phyloP scores from a whole-genome alignment of 1,284 basidiomycete genomes.

The Tilletia caries region DNA sequence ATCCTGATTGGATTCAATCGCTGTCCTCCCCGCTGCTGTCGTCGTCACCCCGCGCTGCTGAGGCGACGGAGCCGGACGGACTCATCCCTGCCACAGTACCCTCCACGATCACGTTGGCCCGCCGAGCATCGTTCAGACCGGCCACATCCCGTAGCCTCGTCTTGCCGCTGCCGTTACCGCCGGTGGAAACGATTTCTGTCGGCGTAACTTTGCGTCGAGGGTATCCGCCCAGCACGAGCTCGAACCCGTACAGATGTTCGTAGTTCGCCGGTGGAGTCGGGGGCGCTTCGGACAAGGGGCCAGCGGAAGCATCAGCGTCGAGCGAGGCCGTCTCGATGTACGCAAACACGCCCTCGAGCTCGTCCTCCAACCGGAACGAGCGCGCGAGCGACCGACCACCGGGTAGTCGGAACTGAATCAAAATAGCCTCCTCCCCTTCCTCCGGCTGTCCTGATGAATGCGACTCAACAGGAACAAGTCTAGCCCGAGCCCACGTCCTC shows the following conservation, averaged over 20 bases:
- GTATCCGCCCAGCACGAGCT: conserved; percentile 41
- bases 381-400: conserved; percentile 35
- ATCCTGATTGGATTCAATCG: no score
- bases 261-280: conserved; percentile 25
- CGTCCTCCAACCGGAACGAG: conserved; percentile 25
- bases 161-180: background rate
- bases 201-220: conserved; percentile 29
- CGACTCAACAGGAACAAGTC: conserved; percentile 38
- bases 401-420: conserved; percentile 41
- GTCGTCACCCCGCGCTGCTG: background rate
- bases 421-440: conserved; percentile 13
- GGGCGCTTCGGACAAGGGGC: no score
- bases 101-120: conserved; percentile 44
- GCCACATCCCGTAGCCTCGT: conserved; percentile 28
- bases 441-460: conserved; percentile 19
- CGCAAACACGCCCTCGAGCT: conserved; percentile 35
- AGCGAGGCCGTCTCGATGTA: conserved; percentile 31
- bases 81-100: conserved; percentile 22
- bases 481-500: conserved; percentile 35
- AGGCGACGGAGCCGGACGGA: background rate
- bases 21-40: conserved; percentile 9
- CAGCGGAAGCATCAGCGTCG: no score
- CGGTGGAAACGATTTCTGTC: conserved; percentile 6
- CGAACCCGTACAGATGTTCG: conserved; percentile 32
- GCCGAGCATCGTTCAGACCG: conserved; percentile 24